These are phyloP conservation scores for Rubus idaeus DNA, from an alignment of 306 rosid species.

Conservation along the genomic window DNA sequence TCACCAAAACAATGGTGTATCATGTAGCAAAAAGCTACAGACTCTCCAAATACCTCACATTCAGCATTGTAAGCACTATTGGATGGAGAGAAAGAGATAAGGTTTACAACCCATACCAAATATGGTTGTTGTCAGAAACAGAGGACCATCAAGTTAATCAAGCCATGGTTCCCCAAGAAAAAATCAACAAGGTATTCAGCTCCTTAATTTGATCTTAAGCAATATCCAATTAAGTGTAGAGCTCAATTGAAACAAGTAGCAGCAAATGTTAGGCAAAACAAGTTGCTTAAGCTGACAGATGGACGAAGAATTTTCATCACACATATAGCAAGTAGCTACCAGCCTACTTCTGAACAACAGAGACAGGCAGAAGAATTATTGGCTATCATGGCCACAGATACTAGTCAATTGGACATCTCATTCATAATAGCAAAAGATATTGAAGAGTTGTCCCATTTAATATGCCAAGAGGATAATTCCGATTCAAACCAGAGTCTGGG, in stretches of 20 bases:
- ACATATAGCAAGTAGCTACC: neutral
- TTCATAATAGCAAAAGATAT: too few species aligned
- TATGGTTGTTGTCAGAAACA: neutral
- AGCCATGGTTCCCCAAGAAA: neutral
- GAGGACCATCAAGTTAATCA: neutral
- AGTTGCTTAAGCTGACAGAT: neutral
- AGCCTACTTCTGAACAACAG: neutral
- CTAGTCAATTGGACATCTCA: too few species aligned
- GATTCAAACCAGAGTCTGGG: too few species aligned
- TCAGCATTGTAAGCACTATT: neutral
- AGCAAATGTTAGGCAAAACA: too few species aligned
- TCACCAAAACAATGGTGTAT: neutral
- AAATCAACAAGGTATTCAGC: neutral
- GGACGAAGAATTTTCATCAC: neutral
- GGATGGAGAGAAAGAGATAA: neutral
- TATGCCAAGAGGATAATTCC: too few species aligned
- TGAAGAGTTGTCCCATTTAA: too few species aligned
- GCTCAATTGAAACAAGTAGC: neutral
- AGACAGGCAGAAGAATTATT: neutral
- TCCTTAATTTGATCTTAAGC: too few species aligned
- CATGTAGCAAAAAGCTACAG: neutral
- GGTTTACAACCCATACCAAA: too few species aligned
- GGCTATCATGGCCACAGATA: neutral
- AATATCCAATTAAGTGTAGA: too few species aligned
- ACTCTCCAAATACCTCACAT: neutral